Conservation (phyloP, 2,329 filamentous ascomycete species). For the Metarhizium brunneum region DNA sequence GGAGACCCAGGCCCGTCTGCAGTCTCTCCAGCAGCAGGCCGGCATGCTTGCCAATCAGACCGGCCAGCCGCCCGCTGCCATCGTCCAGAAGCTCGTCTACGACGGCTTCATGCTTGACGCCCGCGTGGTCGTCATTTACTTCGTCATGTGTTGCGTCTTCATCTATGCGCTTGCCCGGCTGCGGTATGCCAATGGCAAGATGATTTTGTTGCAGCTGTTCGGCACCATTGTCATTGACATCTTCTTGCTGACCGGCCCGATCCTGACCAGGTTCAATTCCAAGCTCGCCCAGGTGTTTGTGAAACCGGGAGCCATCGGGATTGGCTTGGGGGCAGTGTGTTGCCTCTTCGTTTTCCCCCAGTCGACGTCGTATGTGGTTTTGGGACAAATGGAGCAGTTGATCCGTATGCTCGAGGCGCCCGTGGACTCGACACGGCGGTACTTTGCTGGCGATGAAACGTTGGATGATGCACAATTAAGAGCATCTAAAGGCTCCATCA, state of each 20-base stretch:
- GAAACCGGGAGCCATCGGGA: conserved; percentile 34
- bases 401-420: conserved; percentile 21
- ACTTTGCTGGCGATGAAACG: conserved; percentile 11
- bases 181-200: conserved; percentile 34
- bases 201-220: conserved; percentile 34
- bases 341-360: conserved; percentile 38
- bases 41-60: conserved; percentile 21
- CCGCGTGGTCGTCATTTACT: conserved; percentile 29
- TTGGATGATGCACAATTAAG: conserved; percentile 20
- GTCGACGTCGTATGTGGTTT: conserved; percentile 35
- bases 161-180: conserved; percentile 34
- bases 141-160: conserved; percentile 30
- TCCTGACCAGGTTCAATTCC: conserved; percentile 29
- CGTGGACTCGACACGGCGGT: conserved; percentile 18
- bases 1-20: conserved; percentile 24
- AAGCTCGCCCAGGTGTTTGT: conserved; percentile 29
- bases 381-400: conserved; percentile 23
- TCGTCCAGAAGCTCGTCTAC: conserved; percentile 28
- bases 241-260: conserved; percentile 32
- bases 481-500: conserved; percentile 15
- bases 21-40: conserved; percentile 25
- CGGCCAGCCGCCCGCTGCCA: conserved; percentile 11
- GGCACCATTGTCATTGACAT: conserved; percentile 36
- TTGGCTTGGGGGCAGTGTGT: conserved; percentile 33
- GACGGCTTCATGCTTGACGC: conserved; percentile 38